Percentiles rank a stretch among this genome's conserved stretches.
These are phyloP conservation scores for Trifolium fragiferum DNA, from an alignment of 306 rosid species.

Conservation along the genomic window DNA sequence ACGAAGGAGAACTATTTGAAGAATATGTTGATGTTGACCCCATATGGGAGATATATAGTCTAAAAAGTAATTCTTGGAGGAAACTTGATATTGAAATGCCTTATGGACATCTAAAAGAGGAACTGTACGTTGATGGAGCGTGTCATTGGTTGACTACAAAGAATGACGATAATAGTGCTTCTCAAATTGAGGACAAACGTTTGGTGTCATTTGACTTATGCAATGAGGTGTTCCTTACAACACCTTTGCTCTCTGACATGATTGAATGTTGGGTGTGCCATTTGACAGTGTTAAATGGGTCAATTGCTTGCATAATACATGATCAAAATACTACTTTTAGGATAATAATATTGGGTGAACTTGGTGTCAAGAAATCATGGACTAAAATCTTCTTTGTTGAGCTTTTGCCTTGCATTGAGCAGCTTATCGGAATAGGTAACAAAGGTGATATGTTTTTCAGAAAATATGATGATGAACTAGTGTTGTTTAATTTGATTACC, in stretches of 20 bases:
- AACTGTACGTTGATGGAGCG: neutral
- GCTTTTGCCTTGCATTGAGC: neutral
- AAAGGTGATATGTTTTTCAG: neutral
- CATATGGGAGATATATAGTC: neutral
- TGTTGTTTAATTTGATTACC: neutral
- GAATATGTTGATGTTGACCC: too few relatives aligned
- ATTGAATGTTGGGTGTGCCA: too few relatives aligned
- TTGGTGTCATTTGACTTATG: neutral
- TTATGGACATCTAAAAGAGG: too few relatives aligned
- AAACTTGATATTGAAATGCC: neutral
- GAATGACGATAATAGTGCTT: neutral
- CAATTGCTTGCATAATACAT: neutral
- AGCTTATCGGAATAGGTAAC: too few relatives aligned
- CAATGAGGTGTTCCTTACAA: neutral
- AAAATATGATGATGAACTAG: neutral
- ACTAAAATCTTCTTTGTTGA: too few relatives aligned
- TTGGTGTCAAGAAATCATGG: neutral
- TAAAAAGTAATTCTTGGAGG: neutral
- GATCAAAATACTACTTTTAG: neutral
- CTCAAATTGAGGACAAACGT: fast-evolving
- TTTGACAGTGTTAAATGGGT: neutral
- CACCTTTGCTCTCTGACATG: neutral
- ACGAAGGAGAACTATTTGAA: too few relatives aligned
- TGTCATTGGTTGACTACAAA: neutral
- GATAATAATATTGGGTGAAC: neutral